Percentiles rank a stretch among this genome's conserved stretches.
phyloP scores from a whole-genome alignment of 495 filamentous ascomycete genomes.

The Podospora australis region DNA sequence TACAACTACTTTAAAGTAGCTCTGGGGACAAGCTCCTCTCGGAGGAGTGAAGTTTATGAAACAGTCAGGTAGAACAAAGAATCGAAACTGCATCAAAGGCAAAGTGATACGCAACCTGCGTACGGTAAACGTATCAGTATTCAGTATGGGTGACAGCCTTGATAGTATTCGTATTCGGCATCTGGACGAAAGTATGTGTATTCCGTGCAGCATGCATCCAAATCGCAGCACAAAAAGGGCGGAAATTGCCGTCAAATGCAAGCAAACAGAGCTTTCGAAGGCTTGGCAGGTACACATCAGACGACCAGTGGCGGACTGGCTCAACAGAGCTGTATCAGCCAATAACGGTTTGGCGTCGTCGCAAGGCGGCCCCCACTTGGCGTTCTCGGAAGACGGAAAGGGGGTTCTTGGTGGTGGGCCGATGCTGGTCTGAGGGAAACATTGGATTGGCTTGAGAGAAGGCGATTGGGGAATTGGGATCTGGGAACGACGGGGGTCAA shows the following conservation, averaged over 20 bases:
- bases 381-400: conserved; percentile 27
- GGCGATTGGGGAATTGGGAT: conserved; percentile 3
- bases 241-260: conserved; percentile 13
- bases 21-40: too few species aligned
- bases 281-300: conserved; percentile 21
- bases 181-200: too few species aligned
- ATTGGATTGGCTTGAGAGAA: conserved; percentile 5
- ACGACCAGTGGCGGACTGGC: conserved; percentile 5
- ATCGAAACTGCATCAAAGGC: too few species aligned
- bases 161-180: too few species aligned
- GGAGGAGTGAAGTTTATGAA: too few species aligned
- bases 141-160: too few species aligned
- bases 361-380: conserved; percentile 12
- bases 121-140: too few species aligned
- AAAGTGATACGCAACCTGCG: too few species aligned
- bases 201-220: too few species aligned
- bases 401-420: conserved; percentile 19
- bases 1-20: too few species aligned
- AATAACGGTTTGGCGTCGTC: not conserved
- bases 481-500: too few species aligned
- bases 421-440: conserved; percentile 21
- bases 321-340: conserved; percentile 9
- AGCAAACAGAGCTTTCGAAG: conserved; percentile 9
- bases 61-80: too few species aligned
- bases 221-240: not conserved